Evolutionary conservation across 495 filamentous ascomycete species (phyloP), one percentile per base, ranked within the genome.

Genomic region (Talaromyces stipitatus): DNA sequence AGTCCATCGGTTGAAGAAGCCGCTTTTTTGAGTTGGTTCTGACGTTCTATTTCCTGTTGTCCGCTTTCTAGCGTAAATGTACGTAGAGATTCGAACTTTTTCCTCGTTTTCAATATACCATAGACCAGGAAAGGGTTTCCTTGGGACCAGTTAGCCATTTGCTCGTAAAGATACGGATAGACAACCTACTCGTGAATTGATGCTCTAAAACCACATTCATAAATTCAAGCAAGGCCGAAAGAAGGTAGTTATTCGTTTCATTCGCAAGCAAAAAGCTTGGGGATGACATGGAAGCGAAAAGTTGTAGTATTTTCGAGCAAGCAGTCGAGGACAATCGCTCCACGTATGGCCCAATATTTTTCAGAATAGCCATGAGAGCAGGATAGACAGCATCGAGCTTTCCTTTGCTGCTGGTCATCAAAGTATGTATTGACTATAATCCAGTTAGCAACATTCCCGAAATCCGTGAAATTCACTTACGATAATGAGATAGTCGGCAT

Each of bases 31-130:
- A 81, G 79, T 58, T 86, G 84, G 58, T 84, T 86, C 47, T 86
- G 81, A 36, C 89, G 82, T 67, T 97, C 90, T 12, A 99, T 87
- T 64, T 97, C 95, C 69, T 92, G 88, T 65, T 92, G 89, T 2
- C 90, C 94, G 62, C 88, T 92, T 66, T 99, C 92, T n/a, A 97
- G 79, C 0, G 95, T 97, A 68, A 99, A 96, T 28, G 85, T 84
- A 12, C 94, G 83, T 45, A 97, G 75, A 2, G 91, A 90, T 65
- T 96, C 88, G 55, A 99, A 96, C 26, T 87, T 77, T 69, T 89
- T 92, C 61, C 79, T 81, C 48, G 90, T 87, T 58, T 86, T 87
- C 9, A 97, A 66, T 12, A 99, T 80, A 0, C 85, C 80, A 66
- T 89, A 92, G 20, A 96, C 77, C 41, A 99, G 86, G 57, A 88